phyloP scores from a whole-genome alignment of 2,329 filamentous ascomycete genomes.

The Hypoxylon rubiginosum region DNA sequence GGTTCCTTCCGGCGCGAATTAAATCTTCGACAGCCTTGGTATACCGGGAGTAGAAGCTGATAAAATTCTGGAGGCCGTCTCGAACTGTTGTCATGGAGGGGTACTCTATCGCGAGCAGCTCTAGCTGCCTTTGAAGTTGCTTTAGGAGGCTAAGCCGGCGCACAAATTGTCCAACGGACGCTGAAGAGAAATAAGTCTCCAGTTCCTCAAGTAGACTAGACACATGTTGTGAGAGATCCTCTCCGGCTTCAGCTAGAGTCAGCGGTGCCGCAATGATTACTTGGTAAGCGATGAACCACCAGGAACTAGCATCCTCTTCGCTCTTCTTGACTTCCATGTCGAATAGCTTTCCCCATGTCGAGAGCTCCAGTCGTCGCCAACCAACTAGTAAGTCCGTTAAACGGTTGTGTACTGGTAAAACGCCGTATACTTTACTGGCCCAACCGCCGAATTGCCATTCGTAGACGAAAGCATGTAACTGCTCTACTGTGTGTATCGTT shows the following conservation, averaged over 20 bases:
- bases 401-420: slow-evolving; percentile 77
- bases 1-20: slow-evolving; percentile 75
- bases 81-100: slow-evolving; percentile 70
- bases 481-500: slow-evolving; percentile 87
- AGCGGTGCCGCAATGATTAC: slow-evolving; percentile 83
- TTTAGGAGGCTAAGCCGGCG: slow-evolving; percentile 78
- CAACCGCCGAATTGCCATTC: slow-evolving; percentile 93
- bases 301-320: slow-evolving; percentile 82
- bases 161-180: slow-evolving; percentile 84
- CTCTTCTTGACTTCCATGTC: slow-evolving; percentile 85
- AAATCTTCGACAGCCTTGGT: slow-evolving; percentile 73
- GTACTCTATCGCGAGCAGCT: slow-evolving; percentile 71
- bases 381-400: slow-evolving; percentile 85
- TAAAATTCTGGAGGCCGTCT: slow-evolving; percentile 79
- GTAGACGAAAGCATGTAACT: slow-evolving; percentile 85
- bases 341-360: slow-evolving; percentile 90
- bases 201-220: slow-evolving; percentile 80
- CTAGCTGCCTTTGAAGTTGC: slow-evolving; percentile 75
- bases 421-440: slow-evolving; percentile 83
- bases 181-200: slow-evolving; percentile 81
- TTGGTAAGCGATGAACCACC: slow-evolving; percentile 98
- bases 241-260: slow-evolving; percentile 70
- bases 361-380: slow-evolving; percentile 92
- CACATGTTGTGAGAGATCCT: slow-evolving; percentile 73
- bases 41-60: slow-evolving; percentile 80